Evolutionary conservation across 768 basidiomycete genomes (phyloP).

Genomic region (Phylloporus sp.): DNA sequence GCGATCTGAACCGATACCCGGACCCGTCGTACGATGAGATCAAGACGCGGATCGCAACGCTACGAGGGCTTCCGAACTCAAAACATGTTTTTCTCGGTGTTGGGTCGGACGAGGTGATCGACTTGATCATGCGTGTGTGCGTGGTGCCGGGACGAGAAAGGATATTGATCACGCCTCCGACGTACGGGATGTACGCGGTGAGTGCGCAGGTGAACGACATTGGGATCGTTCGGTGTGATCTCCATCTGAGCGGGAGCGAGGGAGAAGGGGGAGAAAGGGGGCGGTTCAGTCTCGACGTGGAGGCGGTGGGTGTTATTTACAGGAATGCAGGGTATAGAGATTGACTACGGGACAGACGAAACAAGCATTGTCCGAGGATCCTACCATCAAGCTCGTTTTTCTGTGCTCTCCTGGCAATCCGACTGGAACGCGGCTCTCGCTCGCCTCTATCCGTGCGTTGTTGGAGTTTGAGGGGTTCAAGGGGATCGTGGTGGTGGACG

Average conservation of each 20-base stretch:
- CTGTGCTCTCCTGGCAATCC: constrained; percentile 98
- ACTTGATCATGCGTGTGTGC: constrained; percentile 86
- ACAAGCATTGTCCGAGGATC: constrained; percentile 58
- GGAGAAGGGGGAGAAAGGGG: constrained; percentile 74
- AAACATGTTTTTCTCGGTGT: constrained; percentile 90
- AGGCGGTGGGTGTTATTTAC: constrained; percentile 51
- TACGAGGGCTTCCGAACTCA: constrained; percentile 60
- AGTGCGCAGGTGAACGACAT: constrained; percentile 95
- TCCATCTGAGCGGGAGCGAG: constrained; percentile 51
- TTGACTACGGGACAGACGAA: constrained; percentile 50
- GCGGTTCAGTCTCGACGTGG: constrained; percentile 68
- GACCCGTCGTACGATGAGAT: constrained; percentile 82
- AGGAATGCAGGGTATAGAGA: too few species aligned
- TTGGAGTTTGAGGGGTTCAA: constrained; percentile 79
- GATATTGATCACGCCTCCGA: constrained; percentile 87
- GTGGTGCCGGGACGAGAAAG: constrained; percentile 77
- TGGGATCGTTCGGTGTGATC: constrained; percentile 67
- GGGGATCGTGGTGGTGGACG: constrained; percentile 91
- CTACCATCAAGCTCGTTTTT: constrained; percentile 85
- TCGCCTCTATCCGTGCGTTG: constrained; percentile 60
- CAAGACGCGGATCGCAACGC: constrained; percentile 65
- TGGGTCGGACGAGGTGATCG: constrained; percentile 95
- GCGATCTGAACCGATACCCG: constrained; percentile 90
- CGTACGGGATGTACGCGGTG: constrained; percentile 97
- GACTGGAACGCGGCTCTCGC: constrained; percentile 80